phyloP scores from a whole-genome alignment of 805 yeast species.

The Wickerhamomyces chambardii region DNA sequence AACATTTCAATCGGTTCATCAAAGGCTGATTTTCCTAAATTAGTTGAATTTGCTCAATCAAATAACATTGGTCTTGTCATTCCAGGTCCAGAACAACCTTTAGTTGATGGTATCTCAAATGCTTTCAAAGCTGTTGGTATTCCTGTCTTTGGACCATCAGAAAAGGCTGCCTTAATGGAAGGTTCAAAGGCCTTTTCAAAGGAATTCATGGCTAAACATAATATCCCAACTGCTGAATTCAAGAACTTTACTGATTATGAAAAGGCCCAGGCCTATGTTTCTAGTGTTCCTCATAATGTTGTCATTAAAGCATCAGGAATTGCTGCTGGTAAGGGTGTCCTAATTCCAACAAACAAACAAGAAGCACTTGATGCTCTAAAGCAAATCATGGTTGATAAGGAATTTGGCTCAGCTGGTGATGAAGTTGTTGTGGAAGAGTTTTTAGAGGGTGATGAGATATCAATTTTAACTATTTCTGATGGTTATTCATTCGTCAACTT shows the following conservation, averaged over 20 bases:
- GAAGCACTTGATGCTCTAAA: conserved; percentile 83
- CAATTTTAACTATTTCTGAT: conserved; percentile 85
- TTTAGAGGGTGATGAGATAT: conserved; percentile 94
- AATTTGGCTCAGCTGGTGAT: conserved; percentile 91
- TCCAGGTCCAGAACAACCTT: conserved; percentile 99
- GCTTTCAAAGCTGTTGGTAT: conserved; percentile 75
- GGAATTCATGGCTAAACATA: conserved; percentile 85
- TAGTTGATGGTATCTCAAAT: conserved; percentile 85
- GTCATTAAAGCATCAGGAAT: conserved; percentile 97
- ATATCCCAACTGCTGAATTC: conserved; percentile 91
- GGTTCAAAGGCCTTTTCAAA: conserved; percentile 95
- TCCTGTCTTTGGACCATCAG: conserved; percentile 96
- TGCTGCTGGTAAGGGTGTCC: conserved; percentile 98
- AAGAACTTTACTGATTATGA: conserved; percentile 72
- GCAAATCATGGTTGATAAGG: conserved; percentile 82
- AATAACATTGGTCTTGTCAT: conserved; percentile 65
- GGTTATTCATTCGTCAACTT: conserved; percentile 87
- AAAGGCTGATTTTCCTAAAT: conserved; percentile 55
- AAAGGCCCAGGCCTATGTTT: conserved; percentile 65
- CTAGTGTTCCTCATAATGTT: conserved; percentile 56
- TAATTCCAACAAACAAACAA: conserved; percentile 75
- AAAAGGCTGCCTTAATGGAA: conserved; percentile 86
- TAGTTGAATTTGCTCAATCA: conserved; percentile 67
- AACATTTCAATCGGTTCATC: conserved; percentile 62
- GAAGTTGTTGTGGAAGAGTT: conserved; percentile 94